Evolutionary conservation across 2,329 filamentous ascomycete species (phyloP), one percentile per base, ranked within the genome.

Genomic region (Xylogone sp.): DNA sequence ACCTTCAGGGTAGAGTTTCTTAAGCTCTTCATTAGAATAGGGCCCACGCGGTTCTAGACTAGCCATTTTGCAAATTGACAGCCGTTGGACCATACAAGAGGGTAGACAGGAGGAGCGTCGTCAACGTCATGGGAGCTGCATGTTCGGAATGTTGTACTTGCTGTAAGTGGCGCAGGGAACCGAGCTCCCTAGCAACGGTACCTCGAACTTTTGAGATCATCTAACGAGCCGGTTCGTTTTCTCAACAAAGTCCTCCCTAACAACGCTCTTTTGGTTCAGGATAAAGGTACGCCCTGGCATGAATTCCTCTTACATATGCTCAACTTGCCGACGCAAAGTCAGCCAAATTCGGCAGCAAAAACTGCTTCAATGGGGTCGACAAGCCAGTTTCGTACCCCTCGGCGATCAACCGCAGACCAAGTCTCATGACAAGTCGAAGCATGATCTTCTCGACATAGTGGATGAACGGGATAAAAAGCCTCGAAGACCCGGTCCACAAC

Each of bases 1-100:
- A 43, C 80, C 76, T 50, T 83, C 72, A 1, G 94, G 94, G 72
- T 97, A 99, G 53, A 97, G 84, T 63, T 76, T 75, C 43, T 79
- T 76, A 46, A 97, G 82, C 78, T 97, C 92, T 53, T 89, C 85
- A 59, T 84, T 74, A 43, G 86, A 84, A 73, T 97, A 97, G 0
- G 89, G 83, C 51, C 80, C 75, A 52, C 90, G 83, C 46, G 89
- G 89, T 43, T 79, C 72, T 43, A 96, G 78, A 42, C 86, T 86
- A 12, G 92, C 88, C 93, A 97, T 97, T 43, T 27, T 20, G 34
- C n/a, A 16, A 29, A 12, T 16, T 46, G 16, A 16, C 10, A 16
- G n/a, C 5, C 5, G 8, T 39, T 16, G 18, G 21, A 27, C 3
- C 9, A 29, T 10, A 8, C 22, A 2, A 20, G 5, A 29, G 20